Base-by-base conservation (phyloP, 2,329 filamentous ascomycete genomes). In the Claviceps spartinae region DNA sequence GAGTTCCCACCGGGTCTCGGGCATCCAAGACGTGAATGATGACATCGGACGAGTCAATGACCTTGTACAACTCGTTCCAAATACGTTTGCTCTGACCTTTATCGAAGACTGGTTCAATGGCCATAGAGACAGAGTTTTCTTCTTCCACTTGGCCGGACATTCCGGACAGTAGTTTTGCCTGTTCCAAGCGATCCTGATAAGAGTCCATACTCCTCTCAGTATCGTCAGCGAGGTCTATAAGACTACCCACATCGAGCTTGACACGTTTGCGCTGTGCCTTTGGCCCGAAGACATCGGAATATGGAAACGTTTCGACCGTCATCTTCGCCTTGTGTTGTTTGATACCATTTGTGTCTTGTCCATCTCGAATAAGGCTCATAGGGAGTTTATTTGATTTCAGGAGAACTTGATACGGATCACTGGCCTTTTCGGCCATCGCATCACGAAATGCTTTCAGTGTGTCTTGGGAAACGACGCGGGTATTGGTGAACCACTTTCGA, bases 401-500 rank as follows among this genome's bases (percentile, higher is more conserved):
- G n/a, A 97, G 79, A 55, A 95, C 93, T 55, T 86, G 85, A 68
- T 95, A 96, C 0, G 93, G 93, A 63, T 98, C 89, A 18, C 83
- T 83, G 50, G 87, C 83, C 68, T 90, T 86, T 68, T 95, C 89
- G 43, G 87, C 87, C 70, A 98, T 91, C 26, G 93, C 93, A 54
- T 90, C 85, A 56, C 93, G 83, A 71, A 98, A 98, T 2, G 86
- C 82, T 45, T 79, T 80, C 56, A 97, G 76, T 3, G 88, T 87
- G 65, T 95, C 88, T 66, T 96, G 91, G 1, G 86, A 88, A 63
- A 96, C 95, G 49, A 82, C 78, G 58, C 93, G 77, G 37, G 91
- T 95, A 69, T 96, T 96, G 62, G 85, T 88, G 72, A 98, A 98
- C 93, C 93, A 98, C 72, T 94, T 94, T 63, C 93, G 79, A 71